Conservation (phyloP, 1,284 basidiomycete species). For the Apiotrichum gamsii region DNA sequence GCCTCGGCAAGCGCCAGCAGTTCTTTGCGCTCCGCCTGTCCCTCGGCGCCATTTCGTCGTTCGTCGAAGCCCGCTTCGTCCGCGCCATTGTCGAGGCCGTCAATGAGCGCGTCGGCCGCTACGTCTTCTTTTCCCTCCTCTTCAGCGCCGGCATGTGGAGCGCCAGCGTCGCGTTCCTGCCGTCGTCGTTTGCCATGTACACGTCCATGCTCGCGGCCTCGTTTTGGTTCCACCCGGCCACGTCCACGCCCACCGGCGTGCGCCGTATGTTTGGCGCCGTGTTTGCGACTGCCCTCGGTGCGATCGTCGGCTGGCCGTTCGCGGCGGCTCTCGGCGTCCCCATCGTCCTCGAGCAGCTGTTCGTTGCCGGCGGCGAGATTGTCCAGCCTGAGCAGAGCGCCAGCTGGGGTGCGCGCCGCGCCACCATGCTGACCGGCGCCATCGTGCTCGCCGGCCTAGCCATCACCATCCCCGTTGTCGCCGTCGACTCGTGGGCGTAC, state of each 20-base stretch:
- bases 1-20: conserved; percentile 43
- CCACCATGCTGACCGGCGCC: conserved; percentile 58
- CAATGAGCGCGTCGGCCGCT: conserved; percentile 83
- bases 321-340: conserved; percentile 77
- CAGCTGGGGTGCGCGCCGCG: conserved; percentile 58
- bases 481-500: conserved; percentile 82
- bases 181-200: conserved; percentile 94
- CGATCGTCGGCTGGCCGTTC: conserved; percentile 95
- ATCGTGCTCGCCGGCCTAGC: too few species aligned
- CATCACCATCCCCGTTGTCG: conserved; percentile 70
- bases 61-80: conserved; percentile 81
- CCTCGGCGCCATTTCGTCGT: conserved; percentile 66
- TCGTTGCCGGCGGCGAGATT: conserved; percentile 66
- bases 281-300: conserved; percentile 69
- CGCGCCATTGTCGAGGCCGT: conserved; percentile 72
- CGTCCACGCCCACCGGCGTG: conserved; percentile 55
- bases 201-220: conserved; percentile 75
- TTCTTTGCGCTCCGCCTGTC: conserved; percentile 85
- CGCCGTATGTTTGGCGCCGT: conserved; percentile 55
- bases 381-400: conserved; percentile 54
- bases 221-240: conserved; percentile 64
- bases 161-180: conserved; percentile 79
- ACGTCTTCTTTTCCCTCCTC: conserved; percentile 77
- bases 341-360: conserved; percentile 85
- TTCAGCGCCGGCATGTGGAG: conserved; percentile 91